Conservation (phyloP, 2,329 filamentous ascomycete species). For the Coleophoma crateriformis region DNA sequence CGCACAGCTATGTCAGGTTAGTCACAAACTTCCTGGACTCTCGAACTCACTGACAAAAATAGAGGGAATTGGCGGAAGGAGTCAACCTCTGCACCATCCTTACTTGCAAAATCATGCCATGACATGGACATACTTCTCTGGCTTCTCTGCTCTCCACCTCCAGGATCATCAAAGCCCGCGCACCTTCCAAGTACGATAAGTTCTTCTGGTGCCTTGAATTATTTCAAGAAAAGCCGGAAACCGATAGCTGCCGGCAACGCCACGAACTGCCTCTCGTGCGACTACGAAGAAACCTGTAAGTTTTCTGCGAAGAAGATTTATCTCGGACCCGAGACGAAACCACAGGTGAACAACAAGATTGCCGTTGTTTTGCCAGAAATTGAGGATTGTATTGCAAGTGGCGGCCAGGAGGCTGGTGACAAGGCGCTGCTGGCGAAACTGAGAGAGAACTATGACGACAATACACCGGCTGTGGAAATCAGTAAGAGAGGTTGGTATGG, state of each 20-base stretch:
- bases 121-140: conserved; percentile 88
- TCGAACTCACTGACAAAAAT: not conserved
- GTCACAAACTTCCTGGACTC: conserved; percentile 1
- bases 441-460: not conserved
- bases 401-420: conserved; percentile 2
- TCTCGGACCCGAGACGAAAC: conserved; percentile 1
- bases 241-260: conserved; percentile 67
- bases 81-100: conserved; percentile 64
- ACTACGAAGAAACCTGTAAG: conserved; percentile 67
- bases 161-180: conserved; percentile 34
- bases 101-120: conserved; percentile 90
- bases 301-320: conserved; percentile 87
- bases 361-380: not conserved
- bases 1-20: conserved; percentile 73
- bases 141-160: conserved; percentile 65
- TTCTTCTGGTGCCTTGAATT: conserved; percentile 70
- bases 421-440: not conserved
- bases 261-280: conserved; percentile 83
- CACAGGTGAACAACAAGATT: not conserved
- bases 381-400: conserved; percentile 14
- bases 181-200: conserved; percentile 74
- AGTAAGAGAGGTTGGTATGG: not conserved
- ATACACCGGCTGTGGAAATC: not conserved
- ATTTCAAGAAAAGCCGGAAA: conserved; percentile 73
- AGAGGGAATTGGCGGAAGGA: conserved; percentile 84